Conservation (phyloP, 1,284 basidiomycete genomes). For the Exsudoporus floridanus region DNA sequence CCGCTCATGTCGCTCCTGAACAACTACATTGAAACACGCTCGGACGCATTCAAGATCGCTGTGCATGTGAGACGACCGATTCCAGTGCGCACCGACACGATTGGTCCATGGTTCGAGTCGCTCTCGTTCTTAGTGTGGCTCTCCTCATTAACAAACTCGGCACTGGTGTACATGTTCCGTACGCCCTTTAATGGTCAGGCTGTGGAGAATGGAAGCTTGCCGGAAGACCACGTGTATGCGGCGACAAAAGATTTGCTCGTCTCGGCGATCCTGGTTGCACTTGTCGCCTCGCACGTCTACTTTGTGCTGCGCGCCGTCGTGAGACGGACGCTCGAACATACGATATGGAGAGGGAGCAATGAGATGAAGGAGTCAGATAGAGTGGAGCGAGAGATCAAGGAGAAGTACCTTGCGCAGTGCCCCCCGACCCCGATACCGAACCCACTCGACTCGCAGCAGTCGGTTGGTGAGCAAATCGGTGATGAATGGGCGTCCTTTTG, state of each 20-base stretch:
- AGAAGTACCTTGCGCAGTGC: conserved; percentile 47
- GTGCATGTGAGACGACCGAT: conserved; percentile 84
- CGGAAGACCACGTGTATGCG: conserved; percentile 26
- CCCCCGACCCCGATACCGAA: conserved; percentile 7
- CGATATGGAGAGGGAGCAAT: conserved; percentile 70
- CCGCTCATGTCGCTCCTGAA: conserved; percentile 83
- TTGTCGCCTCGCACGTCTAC: conserved; percentile 81
- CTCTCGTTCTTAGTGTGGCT: conserved; percentile 89
- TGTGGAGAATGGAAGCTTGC: conserved; percentile 2
- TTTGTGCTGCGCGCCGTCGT: conserved; percentile 65
- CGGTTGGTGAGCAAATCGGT: not conserved
- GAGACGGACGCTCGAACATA: conserved; percentile 67
- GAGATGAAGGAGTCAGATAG: conserved; percentile 60
- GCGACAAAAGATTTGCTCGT: conserved; percentile 57
- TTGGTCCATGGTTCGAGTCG: conserved; percentile 93
- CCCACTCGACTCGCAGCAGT: not conserved
- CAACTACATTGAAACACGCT: conserved; percentile 89
- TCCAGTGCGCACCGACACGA: conserved; percentile 83
- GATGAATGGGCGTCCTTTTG: conserved; percentile 28
- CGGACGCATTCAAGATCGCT: conserved; percentile 94
- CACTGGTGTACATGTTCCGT: conserved; percentile 84
- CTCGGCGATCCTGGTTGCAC: conserved; percentile 70
- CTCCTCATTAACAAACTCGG: conserved; percentile 79
- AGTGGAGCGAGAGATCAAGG: conserved; percentile 63
- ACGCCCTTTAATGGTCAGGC: conserved; percentile 30